Evolutionary conservation across 2,329 filamentous ascomycete genomes (phyloP).

Genomic region (Trichoderma brevicompactum): DNA sequence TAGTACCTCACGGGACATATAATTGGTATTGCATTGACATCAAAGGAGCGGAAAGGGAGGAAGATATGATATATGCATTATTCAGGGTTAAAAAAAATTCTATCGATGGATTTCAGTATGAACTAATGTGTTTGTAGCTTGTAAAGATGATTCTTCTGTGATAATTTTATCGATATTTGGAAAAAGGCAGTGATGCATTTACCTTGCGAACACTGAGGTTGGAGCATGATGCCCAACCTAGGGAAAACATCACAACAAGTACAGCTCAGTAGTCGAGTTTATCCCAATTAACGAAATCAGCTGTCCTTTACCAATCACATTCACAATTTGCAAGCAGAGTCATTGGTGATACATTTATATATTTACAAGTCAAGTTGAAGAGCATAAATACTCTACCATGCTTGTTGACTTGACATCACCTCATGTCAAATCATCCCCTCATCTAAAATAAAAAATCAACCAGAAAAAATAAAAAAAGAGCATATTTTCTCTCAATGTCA

Average conservation of each 20-base stretch:
- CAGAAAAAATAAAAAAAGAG: conserved; percentile 18
- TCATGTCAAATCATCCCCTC: not conserved
- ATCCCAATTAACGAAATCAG: not conserved
- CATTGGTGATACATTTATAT: not conserved
- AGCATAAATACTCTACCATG: not conserved
- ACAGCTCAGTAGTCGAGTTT: not conserved
- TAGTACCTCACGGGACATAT: too few relatives aligned
- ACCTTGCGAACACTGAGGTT: too few relatives aligned
- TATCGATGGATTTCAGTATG: too few relatives aligned
- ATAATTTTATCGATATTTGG: too few relatives aligned
- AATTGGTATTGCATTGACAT: not conserved
- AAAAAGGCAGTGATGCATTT: too few relatives aligned
- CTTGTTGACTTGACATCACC: not conserved
- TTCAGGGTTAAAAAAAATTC: too few relatives aligned
- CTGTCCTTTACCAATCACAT: too few relatives aligned
- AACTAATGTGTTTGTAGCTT: too few relatives aligned
- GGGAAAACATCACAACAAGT: too few relatives aligned
- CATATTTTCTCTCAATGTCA: conserved; percentile 7
- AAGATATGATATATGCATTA: not conserved
- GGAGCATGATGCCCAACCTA: too few relatives aligned
- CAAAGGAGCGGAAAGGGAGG: not conserved
- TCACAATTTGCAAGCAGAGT: too few relatives aligned
- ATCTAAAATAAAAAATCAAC: not conserved
- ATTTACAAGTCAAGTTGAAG: not conserved
- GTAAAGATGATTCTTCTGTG: too few relatives aligned